Percentiles rank a stretch among this genome's conserved stretches.
Evolutionary conservation across 2,329 filamentous ascomycete genomes (phyloP).

Genomic region (Fusarium nisikadoi): DNA sequence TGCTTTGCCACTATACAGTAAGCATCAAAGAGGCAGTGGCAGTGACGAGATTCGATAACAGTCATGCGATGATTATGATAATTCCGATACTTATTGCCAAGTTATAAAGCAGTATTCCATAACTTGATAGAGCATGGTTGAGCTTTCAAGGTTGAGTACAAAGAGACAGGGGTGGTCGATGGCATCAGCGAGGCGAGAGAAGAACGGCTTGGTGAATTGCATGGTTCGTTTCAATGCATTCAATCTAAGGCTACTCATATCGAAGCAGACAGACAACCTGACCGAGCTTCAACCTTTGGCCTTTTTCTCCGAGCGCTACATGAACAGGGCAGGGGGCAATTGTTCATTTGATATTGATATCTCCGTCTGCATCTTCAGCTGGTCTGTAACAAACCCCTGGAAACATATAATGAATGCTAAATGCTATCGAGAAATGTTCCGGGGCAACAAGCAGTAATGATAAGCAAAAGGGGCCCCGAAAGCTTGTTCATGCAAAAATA

Average conservation of each 20-base stretch:
- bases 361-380: constrained; percentile 7
- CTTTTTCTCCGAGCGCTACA: constrained; percentile 14
- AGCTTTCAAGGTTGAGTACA: background rate
- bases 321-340: background rate
- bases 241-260: background rate
- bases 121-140: constrained; percentile 11
- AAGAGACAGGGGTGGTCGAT: constrained; percentile 2
- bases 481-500: constrained; percentile 29
- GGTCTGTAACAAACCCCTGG: constrained; percentile 17
- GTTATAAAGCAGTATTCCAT: constrained; percentile 2
- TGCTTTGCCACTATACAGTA: constrained; percentile 4
- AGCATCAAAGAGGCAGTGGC: background rate
- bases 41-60: background rate
- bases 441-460: constrained; percentile 8
- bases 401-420: background rate
- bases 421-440: background rate
- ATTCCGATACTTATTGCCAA: constrained; percentile 10
- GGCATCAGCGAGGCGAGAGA: constrained; percentile 14
- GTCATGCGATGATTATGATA: background rate
- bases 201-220: background rate
- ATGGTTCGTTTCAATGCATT: constrained; percentile 13
- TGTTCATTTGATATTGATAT: constrained; percentile 4
- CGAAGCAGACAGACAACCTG: background rate
- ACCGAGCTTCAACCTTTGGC: background rate
- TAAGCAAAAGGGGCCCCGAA: constrained; percentile 21